Evolutionary conservation across 192 early-diverging fungal genomes (phyloP).

Genomic region (Entomortierella parvispora): DNA sequence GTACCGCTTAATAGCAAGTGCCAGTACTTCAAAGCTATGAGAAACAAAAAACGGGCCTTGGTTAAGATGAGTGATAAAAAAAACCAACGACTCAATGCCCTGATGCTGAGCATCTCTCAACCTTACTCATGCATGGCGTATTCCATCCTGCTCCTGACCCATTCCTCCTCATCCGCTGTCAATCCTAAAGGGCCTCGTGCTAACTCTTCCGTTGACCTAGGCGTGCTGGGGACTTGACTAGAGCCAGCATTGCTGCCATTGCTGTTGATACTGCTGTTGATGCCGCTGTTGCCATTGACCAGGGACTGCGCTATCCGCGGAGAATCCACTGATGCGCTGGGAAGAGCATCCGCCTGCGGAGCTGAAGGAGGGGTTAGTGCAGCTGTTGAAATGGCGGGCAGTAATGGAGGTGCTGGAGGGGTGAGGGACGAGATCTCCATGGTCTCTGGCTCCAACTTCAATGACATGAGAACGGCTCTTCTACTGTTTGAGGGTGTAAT

Average conservation of each 20-base stretch:
- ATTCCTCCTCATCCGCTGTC: conserved; percentile 31
- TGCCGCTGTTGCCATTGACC: background rate
- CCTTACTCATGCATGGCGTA: conserved; percentile 49
- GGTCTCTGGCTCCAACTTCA: background rate
- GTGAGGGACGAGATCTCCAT: background rate
- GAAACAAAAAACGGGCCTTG: background rate
- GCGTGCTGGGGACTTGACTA: background rate
- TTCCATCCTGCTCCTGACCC: conserved; percentile 44
- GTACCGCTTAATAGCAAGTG: conserved; percentile 48
- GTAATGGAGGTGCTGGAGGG: background rate
- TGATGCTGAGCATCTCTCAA: no score
- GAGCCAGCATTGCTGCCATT: no score
- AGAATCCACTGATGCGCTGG: no score
- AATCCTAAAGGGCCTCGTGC: conserved; percentile 38
- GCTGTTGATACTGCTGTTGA: background rate
- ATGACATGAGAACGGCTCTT: no score
- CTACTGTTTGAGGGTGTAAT: background rate
- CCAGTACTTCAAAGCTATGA: conserved; percentile 25
- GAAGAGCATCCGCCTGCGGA: background rate
- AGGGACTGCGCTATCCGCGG: background rate
- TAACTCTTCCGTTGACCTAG: conserved; percentile 13
- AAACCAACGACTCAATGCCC: no score
- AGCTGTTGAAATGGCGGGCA: background rate
- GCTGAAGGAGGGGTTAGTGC: background rate
- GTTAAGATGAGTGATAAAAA: no score